Evolutionary conservation across 2,329 filamentous ascomycete genomes (phyloP), one percentile per base, ranked within the genome.

Genomic region (Helotiales sp.): DNA sequence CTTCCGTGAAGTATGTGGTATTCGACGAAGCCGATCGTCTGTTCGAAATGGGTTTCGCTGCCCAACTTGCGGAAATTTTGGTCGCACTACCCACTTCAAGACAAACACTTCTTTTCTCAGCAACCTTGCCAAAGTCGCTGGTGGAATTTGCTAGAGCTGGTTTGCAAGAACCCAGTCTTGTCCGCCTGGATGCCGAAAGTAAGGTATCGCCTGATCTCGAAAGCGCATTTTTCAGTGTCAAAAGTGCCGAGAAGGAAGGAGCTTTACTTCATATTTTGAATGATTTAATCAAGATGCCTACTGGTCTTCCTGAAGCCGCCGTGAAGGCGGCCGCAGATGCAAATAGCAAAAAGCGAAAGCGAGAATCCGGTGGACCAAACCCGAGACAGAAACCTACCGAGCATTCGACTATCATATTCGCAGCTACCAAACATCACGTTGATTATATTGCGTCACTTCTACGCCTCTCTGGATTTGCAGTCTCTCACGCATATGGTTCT

Each of bases 11-110:
- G 73, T 99, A 99, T 76, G 93, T 97, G 26, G 96, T 99, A 8
- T 99, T 99, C 71, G 96, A 99, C 77, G 96, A 99, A 79, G 96
- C 96, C 1, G 96, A 99, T 84, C 88, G 96, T 63, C 84, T 99
- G 22, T 99, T 99, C 79, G 96, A 99, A 78, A 97, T 99, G 95
- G 96, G 96, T 74, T 99, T 99, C 77, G 93, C 94, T 4, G 89
- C 92, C 3, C 96, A 99, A 77, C 83, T 99, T 73, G 91, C 92
- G 0, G 96, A 99, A 78, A 98, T 98, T 83, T 82, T 99, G 61
- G 89, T 97, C 76, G 92, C 93, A 0, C 82, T 99, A 17, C 96
- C 96, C 0, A 83, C 87, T 0, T 91, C 90, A 26, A 87, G 96
- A 66, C 96, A 99, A 77, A 99, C 94, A 2, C 82, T 98, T 7